These are phyloP conservation scores for Pestalotiopsis sp. DNA, from an alignment of 2,329 filamentous ascomycete species.

Conservation along the genomic window DNA sequence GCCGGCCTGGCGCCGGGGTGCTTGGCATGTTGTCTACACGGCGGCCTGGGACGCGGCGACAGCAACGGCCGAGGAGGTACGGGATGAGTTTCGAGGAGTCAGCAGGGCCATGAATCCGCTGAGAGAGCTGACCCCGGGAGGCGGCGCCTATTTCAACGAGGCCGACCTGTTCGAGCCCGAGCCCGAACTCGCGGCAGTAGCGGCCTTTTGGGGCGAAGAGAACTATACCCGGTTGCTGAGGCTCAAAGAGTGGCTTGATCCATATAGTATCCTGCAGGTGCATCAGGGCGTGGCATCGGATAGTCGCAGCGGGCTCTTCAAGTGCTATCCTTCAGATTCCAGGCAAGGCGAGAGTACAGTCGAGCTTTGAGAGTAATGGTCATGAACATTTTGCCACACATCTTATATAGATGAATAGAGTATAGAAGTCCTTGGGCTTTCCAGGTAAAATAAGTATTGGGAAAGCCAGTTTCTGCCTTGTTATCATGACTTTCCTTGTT, in stretches of 20 bases:
- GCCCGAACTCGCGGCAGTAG: conserved; percentile 10
- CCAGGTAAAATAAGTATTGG: no score
- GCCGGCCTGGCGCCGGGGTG: not conserved
- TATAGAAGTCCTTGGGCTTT: no score
- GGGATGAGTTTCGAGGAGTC: not conserved
- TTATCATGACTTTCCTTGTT: no score
- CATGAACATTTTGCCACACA: not conserved
- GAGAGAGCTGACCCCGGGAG: conserved; percentile 16
- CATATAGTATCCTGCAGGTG: not conserved
- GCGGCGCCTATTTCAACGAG: conserved; percentile 39
- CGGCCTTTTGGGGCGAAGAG: not conserved
- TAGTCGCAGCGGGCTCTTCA: not conserved
- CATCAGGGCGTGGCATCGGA: not conserved
- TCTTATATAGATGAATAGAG: no score
- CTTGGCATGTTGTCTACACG: not conserved
- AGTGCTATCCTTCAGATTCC: not conserved
- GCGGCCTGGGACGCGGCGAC: not conserved
- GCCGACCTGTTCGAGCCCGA: conserved; percentile 37
- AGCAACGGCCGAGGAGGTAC: not conserved
- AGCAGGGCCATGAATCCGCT: not conserved
- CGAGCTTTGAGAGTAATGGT: not conserved
- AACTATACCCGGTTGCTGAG: not conserved
- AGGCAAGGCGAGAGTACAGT: not conserved
- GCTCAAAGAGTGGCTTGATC: not conserved
- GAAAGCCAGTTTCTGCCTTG: no score